phyloP scores from a whole-genome alignment of 257 asterid genomes.

The Petrea volubilis region DNA sequence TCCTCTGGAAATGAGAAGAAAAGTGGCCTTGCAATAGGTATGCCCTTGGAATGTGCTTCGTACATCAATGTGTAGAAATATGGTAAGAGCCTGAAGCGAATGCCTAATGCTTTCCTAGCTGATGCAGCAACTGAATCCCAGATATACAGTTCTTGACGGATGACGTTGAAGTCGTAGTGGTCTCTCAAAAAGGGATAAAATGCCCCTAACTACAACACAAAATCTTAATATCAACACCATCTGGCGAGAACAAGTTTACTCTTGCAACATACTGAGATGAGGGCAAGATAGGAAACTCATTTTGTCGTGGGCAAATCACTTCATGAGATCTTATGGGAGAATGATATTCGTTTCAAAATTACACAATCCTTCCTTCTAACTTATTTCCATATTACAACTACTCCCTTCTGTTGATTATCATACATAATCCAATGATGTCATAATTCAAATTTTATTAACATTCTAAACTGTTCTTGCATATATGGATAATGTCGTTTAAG shows the following conservation, averaged over 20 bases:
- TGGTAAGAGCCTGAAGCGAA: constrained; percentile 60
- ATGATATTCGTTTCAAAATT: too few relatives aligned
- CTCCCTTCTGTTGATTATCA: too few relatives aligned
- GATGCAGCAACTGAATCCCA: constrained; percentile 69
- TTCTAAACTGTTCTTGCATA: too few relatives aligned
- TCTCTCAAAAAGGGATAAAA: constrained; percentile 74
- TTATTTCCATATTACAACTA: too few relatives aligned
- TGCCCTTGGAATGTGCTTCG: constrained; percentile 55
- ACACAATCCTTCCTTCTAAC: too few relatives aligned
- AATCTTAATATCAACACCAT: neutral
- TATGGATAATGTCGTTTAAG: too few relatives aligned
- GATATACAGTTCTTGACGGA: constrained; percentile 52
- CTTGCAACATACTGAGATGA: neutral
- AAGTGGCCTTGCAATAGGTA: constrained; percentile 63
- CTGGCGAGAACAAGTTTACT: neutral
- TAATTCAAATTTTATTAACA: too few relatives aligned
- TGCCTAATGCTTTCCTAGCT: constrained; percentile 53
- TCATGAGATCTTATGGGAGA: neutral
- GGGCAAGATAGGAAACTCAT: neutral
- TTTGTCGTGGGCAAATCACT: neutral
- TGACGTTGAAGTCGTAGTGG: constrained; percentile 33
- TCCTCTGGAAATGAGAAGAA: constrained; percentile 66
- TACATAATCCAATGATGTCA: too few relatives aligned
- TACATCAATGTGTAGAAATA: constrained; percentile 61
- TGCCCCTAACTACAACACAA: constrained; percentile 51